phyloP scores from a whole-genome alignment of 176 grass and related monocot genomes.

The Alloteropsis semialata region DNA sequence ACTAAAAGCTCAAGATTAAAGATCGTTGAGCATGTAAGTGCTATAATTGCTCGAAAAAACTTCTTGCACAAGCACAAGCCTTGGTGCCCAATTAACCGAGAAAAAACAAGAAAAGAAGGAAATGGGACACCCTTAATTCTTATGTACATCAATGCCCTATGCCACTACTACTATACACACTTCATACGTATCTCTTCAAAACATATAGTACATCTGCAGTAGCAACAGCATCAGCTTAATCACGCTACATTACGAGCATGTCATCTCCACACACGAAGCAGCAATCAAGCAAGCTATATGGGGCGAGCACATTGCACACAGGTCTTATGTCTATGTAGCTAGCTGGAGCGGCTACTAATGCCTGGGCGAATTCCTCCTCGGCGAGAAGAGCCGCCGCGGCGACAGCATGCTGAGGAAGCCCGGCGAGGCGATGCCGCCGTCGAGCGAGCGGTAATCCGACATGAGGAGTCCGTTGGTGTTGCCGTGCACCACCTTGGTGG shows the following conservation, averaged over 20 bases:
- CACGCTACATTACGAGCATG: neutral
- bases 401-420: slow-evolving; percentile 71
- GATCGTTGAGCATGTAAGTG: neutral
- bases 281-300: neutral
- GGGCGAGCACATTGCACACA: neutral
- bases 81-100: neutral
- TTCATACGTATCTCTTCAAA: slow-evolving; percentile 23
- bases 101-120: neutral
- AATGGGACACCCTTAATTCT: neutral
- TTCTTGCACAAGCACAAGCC: slow-evolving; percentile 13
- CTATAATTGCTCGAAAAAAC: neutral
- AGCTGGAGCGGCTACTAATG: slow-evolving; percentile 16
- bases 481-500: slow-evolving; percentile 25
- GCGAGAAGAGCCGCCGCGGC: slow-evolving; percentile 78
- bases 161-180: neutral
- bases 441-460: slow-evolving; percentile 74
- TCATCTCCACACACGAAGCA: slow-evolving; percentile 28
- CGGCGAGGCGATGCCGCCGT: slow-evolving; percentile 66
- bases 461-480: slow-evolving; percentile 50
- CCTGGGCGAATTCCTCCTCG: slow-evolving; percentile 43
- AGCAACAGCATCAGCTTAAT: slow-evolving; percentile 21
- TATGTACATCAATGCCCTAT: slow-evolving; percentile 45
- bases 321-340: neutral
- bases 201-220: slow-evolving; percentile 33
- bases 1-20: too few relatives aligned